These are phyloP conservation scores for Candida albicans DNA, from an alignment of 1,139 yeast genomes.

Conservation along the genomic window DNA sequence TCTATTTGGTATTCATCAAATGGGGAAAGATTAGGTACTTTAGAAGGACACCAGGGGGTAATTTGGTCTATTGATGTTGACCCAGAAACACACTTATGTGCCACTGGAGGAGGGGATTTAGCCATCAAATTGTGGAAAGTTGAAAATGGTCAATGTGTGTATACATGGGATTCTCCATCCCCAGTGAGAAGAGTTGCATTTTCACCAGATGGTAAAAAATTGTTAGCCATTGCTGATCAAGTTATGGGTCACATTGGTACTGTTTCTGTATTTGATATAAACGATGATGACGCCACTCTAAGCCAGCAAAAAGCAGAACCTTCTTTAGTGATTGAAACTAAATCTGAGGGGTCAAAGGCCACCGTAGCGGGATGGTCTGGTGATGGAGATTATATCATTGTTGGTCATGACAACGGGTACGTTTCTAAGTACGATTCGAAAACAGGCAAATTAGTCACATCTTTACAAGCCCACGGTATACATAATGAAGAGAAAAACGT, in stretches of 20 bases:
- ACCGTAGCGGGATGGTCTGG: constrained; percentile 90
- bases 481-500: constrained; percentile 56
- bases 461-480: constrained; percentile 64
- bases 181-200: constrained; percentile 92
- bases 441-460: constrained; percentile 67
- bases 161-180: constrained; percentile 74
- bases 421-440: constrained; percentile 76
- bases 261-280: constrained; percentile 65
- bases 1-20: constrained; percentile 93
- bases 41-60: constrained; percentile 85
- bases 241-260: constrained; percentile 91
- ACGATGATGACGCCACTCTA: constrained; percentile 36
- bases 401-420: constrained; percentile 86
- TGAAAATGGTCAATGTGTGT: constrained; percentile 72
- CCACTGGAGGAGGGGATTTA: constrained; percentile 92
- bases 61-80: constrained; percentile 94
- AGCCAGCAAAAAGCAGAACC: constrained; percentile 50
- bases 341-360: constrained; percentile 62
- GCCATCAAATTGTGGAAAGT: constrained; percentile 84
- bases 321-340: constrained; percentile 60
- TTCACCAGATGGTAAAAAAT: constrained; percentile 66
- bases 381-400: constrained; percentile 69
- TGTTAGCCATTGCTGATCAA: constrained; percentile 83
- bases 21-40: constrained; percentile 96
- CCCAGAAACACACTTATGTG: constrained; percentile 61